Percentiles rank a stretch among this genome's conserved stretches.
Conservation (phyloP, 164 flowering plant genomes). For the Liquidambar formosana region DNA sequence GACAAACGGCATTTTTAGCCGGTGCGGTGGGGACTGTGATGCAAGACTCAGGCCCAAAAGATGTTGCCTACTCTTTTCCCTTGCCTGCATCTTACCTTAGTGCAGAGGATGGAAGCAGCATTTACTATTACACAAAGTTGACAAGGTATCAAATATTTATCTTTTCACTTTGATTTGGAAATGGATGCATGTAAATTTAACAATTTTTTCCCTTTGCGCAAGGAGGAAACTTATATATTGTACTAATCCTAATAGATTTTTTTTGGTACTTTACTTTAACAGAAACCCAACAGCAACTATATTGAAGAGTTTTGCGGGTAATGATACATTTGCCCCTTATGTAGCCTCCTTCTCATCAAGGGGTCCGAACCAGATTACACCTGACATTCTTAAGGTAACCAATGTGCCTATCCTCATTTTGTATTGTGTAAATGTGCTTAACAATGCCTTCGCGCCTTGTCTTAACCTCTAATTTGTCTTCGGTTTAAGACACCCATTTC, state of each 20-base stretch:
- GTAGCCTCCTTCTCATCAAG: slow-evolving; percentile 55
- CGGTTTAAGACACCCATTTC: too few relatives aligned
- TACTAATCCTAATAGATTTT: neutral
- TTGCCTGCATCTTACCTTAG: slow-evolving; percentile 41
- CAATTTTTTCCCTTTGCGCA: too few relatives aligned
- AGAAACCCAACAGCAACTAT: slow-evolving; percentile 45
- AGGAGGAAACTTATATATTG: too few relatives aligned
- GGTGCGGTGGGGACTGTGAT: slow-evolving; percentile 47
- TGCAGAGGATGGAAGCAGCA: slow-evolving; percentile 14
- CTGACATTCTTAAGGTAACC: slow-evolving; percentile 44
- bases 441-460: too few relatives aligned
- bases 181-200: neutral
- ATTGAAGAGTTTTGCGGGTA: slow-evolving; percentile 19
- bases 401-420: too few relatives aligned
- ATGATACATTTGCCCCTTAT: slow-evolving; percentile 37
- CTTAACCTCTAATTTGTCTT: too few relatives aligned
- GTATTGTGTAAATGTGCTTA: too few relatives aligned
- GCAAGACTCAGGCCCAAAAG: slow-evolving; percentile 17
- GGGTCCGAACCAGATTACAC: slow-evolving; percentile 41
- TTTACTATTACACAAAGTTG: slow-evolving; percentile 24
- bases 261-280: neutral
- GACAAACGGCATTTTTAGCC: slow-evolving; percentile 6
- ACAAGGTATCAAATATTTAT: slow-evolving; percentile 28
- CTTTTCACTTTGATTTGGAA: neutral
- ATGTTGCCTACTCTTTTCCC: slow-evolving; percentile 31